Base-by-base conservation (phyloP, 1,139 yeast species). In the Candida mesenterica region DNA sequence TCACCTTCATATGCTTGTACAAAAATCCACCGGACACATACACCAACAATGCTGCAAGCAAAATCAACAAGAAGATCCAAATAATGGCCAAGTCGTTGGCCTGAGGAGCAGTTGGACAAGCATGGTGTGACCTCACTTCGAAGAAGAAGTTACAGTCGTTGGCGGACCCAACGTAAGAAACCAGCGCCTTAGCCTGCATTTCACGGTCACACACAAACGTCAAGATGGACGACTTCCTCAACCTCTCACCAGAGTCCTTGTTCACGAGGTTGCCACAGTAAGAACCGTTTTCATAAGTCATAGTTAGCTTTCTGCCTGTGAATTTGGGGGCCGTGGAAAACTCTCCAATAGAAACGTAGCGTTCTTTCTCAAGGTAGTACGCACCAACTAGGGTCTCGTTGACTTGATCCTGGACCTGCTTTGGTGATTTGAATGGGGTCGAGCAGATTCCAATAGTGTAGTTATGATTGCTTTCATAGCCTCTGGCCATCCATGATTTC, bases 71-170 rank as follows among this genome's bases (percentile, higher is more conserved):
- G 43, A 78, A 77, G 29, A 79, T 77, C 81, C 82, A 77, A 31
- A 77, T 66, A 4, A 77, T 77, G 2, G 80, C 81, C 43, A 71
- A 54, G 40, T 77, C 74, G 45, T 76, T 77, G 3, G 68, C 73
- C 60, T 72, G 53, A 39, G 82, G 78, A 8, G 87, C 81, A 0
- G 90, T 82, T 0, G 96, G 89, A 59, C 97, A 89, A 0, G 96
- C 96, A 56, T 83, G 86, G 33, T 86, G 81, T 4, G 96, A 85
- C 46, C 89, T 65, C 18, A 87, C 88, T 55, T 89, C 96, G 57
- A 89, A 89, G 52, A 83, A 76, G 59, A 84, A 89, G 25, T 84
- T 77, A 59, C 97, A 89, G 41, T 87, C 85, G 57, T 86, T 76
- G 26, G 76, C 56, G 12, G 78, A 77, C 1, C 95, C 94, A 23